These are phyloP conservation scores for Claviceps fusiformis DNA, from an alignment of 2,329 filamentous ascomycete species.

Conservation along the genomic window DNA sequence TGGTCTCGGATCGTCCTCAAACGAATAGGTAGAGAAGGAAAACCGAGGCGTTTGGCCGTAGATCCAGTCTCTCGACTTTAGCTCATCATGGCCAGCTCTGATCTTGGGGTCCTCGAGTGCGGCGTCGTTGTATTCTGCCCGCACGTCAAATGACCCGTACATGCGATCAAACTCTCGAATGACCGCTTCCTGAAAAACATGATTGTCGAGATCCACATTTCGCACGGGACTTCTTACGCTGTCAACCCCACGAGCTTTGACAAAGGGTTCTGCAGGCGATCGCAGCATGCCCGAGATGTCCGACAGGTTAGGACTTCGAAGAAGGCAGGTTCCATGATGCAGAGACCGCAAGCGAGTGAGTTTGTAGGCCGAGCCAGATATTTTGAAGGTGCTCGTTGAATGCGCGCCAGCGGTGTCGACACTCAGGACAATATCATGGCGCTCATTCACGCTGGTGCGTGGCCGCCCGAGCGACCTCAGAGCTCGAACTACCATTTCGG, in stretches of 20 bases:
- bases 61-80: constrained; percentile 56
- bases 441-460: constrained; percentile 64
- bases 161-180: constrained; percentile 51
- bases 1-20: constrained; percentile 42
- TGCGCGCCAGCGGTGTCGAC: constrained; percentile 10
- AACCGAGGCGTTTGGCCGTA: constrained; percentile 82
- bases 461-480: constrained; percentile 45
- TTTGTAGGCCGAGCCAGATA: constrained; percentile 93
- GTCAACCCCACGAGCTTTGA: constrained; percentile 75
- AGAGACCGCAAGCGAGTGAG: constrained; percentile 67
- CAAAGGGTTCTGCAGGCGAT: constrained; percentile 63
- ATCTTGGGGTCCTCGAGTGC: constrained; percentile 37
- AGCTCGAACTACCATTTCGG: constrained; percentile 84
- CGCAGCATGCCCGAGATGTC: constrained; percentile 57
- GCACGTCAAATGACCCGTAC: constrained; percentile 38
- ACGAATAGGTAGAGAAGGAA: constrained; percentile 49
- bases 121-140: constrained; percentile 33
- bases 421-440: constrained; percentile 84
- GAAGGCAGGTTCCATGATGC: constrained; percentile 85
- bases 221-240: constrained; percentile 76
- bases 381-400: constrained; percentile 44
- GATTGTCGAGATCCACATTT: constrained; percentile 52
- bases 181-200: constrained; percentile 40
- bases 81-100: constrained; percentile 17
- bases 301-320: constrained; percentile 61